phyloP scores from a whole-genome alignment of 139 green algal species.

The Trebouxia sp. region DNA sequence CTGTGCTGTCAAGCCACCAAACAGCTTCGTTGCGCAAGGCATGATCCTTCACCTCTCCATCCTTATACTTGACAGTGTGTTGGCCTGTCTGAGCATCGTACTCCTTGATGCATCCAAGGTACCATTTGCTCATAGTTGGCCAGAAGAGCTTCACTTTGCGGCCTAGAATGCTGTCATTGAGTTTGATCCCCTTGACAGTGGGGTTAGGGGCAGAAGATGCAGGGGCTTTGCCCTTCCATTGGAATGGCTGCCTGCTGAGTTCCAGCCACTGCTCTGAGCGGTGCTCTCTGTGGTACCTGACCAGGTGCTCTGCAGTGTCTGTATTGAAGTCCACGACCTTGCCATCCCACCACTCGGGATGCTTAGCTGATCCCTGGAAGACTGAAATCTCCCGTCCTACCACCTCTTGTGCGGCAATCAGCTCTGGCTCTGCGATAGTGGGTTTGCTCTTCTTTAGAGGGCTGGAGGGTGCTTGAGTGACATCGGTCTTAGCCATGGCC shows the following conservation, averaged over 20 bases:
- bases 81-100: conserved; percentile 46
- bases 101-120: conserved; percentile 51
- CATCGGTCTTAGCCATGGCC: not conserved
- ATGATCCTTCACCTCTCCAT: conserved; percentile 59
- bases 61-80: conserved; percentile 62
- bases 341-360: conserved; percentile 47
- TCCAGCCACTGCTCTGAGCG: conserved; percentile 52
- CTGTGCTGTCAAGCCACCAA: conserved; percentile 37
- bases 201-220: conserved; percentile 49
- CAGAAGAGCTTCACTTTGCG: conserved; percentile 58
- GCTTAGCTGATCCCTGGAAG: conserved; percentile 26
- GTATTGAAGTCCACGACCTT: conserved; percentile 28
- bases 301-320: not conserved
- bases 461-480: not conserved
- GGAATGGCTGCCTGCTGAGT: conserved; percentile 52
- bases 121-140: conserved; percentile 64
- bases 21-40: conserved; percentile 62
- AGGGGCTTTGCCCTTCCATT: conserved; percentile 43
- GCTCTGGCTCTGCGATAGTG: not conserved
- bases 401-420: conserved; percentile 45
- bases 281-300: conserved; percentile 25
- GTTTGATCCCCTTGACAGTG: conserved; percentile 23
- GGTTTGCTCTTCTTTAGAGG: not conserved
- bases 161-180: conserved; percentile 33
- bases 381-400: conserved; percentile 48